Evolutionary conservation across 2,329 filamentous ascomycete species (phyloP).

Genomic region (Venturia aucupariae): DNA sequence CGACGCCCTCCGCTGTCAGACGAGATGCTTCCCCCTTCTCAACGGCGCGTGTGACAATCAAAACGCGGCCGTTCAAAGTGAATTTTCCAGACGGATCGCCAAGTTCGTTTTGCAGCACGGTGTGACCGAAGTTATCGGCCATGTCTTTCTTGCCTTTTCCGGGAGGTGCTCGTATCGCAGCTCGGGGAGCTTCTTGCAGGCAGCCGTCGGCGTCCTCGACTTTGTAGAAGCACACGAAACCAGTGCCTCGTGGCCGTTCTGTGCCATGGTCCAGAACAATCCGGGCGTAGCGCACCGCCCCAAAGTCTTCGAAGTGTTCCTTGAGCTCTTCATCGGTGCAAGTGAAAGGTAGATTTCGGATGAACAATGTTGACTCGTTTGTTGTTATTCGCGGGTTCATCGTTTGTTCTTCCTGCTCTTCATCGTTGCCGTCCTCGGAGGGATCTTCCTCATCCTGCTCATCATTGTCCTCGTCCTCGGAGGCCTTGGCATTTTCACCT

Average conservation of each 20-base stretch:
- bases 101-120: constrained; percentile 78
- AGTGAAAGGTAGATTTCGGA: constrained; percentile 89
- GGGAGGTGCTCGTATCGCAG: constrained; percentile 22
- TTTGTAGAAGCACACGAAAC: constrained; percentile 87
- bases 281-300: constrained; percentile 78
- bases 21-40: constrained; percentile 70
- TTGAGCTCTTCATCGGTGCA: constrained; percentile 74
- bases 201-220: constrained; percentile 66
- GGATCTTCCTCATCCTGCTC: constrained; percentile 37
- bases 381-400: constrained; percentile 17
- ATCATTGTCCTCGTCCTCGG: constrained; percentile 22
- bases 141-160: constrained; percentile 21
- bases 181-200: constrained; percentile 61
- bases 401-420: constrained; percentile 37
- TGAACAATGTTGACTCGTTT: constrained; percentile 62
- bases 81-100: constrained; percentile 76
- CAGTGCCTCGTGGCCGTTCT: constrained; percentile 81
- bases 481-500: constrained; percentile 21
- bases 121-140: constrained; percentile 51
- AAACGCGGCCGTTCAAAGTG: constrained; percentile 79
- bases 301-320: constrained; percentile 80
- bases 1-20: constrained; percentile 60
- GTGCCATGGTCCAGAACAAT: constrained; percentile 82
- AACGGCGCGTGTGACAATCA: constrained; percentile 78
- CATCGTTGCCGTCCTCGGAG: constrained; percentile 33